Conservation (phyloP, 2,329 filamentous ascomycete genomes). For the Cercospora janseana region DNA sequence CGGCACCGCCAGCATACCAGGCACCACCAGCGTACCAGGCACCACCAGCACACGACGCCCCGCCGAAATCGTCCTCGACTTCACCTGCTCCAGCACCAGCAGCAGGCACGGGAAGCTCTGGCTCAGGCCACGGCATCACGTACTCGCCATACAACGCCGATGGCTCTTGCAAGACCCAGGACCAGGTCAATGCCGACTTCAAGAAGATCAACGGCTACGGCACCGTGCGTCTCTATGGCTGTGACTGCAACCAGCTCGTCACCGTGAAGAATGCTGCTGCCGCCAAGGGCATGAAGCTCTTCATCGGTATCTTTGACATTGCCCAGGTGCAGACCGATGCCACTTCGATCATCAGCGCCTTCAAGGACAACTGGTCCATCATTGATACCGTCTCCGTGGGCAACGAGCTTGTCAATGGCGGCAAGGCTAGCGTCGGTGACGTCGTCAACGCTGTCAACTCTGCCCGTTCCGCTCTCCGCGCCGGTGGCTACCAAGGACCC, state of each 20-base stretch:
- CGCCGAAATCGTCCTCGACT: conserved; percentile 18
- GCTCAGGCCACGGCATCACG: conserved; percentile 50
- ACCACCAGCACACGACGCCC: conserved; percentile 15
- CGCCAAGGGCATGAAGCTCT: conserved; percentile 65
- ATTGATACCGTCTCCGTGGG: conserved; percentile 74
- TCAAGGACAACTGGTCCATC: conserved; percentile 63
- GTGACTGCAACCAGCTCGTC: conserved; percentile 71
- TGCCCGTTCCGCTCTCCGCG: conserved; percentile 58
- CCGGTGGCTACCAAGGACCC: conserved; percentile 66
- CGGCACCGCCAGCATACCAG: background rate
- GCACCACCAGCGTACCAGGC: conserved; percentile 19
- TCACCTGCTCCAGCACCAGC: conserved; percentile 16
- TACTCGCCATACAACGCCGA: conserved; percentile 59
- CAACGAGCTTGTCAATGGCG: conserved; percentile 75
- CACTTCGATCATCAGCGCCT: conserved; percentile 58
- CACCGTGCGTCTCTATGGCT: conserved; percentile 73
- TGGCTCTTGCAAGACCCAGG: conserved; percentile 64
- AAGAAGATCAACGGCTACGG: conserved; percentile 57
- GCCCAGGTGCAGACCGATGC: conserved; percentile 56
- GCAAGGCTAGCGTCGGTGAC: conserved; percentile 45
- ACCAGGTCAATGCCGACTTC: conserved; percentile 65
- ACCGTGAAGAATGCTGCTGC: conserved; percentile 63
- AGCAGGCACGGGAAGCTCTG: conserved; percentile 4
- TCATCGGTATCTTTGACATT: conserved; percentile 72
- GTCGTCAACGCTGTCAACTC: conserved; percentile 59